Conservation (phyloP, 2,329 filamentous ascomycete species). For the Leptographium galeiforme region DNA sequence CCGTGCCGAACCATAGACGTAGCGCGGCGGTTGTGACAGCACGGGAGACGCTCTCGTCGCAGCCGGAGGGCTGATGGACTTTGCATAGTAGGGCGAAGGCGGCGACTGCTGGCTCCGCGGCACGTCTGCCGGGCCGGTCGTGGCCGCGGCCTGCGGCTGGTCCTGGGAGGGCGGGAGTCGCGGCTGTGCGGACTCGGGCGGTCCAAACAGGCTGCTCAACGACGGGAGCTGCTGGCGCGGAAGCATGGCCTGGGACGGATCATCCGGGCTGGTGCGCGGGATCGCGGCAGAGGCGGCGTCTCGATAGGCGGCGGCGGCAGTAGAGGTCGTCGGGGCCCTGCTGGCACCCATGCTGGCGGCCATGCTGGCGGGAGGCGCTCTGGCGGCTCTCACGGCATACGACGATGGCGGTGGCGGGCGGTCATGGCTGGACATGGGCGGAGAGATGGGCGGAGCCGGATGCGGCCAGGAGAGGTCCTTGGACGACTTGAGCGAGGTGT, state of each 20-base stretch:
- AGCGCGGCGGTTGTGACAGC: slow-evolving; percentile 19
- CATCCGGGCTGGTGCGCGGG: slow-evolving; percentile 7
- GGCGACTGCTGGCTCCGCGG: slow-evolving; percentile 20
- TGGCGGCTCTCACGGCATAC: background rate
- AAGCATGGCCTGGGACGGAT: slow-evolving; percentile 6
- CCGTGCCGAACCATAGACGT: background rate
- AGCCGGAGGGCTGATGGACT: background rate
- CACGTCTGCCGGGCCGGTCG: slow-evolving; percentile 7
- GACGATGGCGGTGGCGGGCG: slow-evolving; percentile 19
- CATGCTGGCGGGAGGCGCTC: background rate
- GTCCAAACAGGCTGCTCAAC: slow-evolving; percentile 43
- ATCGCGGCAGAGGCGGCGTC: slow-evolving; percentile 12
- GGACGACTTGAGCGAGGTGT: slow-evolving; percentile 7
- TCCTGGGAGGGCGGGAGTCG: slow-evolving; percentile 36
- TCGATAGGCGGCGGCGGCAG: background rate
- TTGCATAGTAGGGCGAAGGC: slow-evolving; percentile 29
- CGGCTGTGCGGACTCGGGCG: slow-evolving; percentile 28
- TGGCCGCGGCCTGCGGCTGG: slow-evolving; percentile 20
- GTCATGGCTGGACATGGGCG: slow-evolving; percentile 47
- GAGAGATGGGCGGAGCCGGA: slow-evolving; percentile 30
- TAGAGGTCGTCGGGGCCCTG: background rate
- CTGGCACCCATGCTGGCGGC: background rate
- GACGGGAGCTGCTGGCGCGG: slow-evolving; percentile 39
- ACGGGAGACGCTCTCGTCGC: background rate
- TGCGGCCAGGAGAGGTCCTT: slow-evolving; percentile 31